phyloP scores from a whole-genome alignment of 176 grass and related monocot species.

The Elymus sibiricus region DNA sequence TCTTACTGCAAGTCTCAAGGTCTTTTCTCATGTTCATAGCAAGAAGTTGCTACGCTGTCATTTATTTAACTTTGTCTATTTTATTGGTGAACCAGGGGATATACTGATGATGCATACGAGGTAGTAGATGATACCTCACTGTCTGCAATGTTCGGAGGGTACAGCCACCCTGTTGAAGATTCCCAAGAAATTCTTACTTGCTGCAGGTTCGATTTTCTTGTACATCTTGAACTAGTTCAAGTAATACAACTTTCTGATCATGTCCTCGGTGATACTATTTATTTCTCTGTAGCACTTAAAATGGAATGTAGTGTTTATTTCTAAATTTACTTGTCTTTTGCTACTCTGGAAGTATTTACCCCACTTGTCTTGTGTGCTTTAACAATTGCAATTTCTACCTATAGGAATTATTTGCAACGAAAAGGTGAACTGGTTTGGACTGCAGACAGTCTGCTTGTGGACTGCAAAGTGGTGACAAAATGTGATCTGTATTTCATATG shows the following conservation, averaged over 20 bases:
- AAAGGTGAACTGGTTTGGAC: neutral
- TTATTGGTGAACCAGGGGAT: neutral
- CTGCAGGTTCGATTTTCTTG: neutral
- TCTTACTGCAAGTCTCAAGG: neutral
- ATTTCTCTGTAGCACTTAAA: neutral
- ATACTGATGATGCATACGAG: neutral
- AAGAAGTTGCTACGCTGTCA: neutral
- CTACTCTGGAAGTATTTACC: neutral
- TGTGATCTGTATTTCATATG: conserved; percentile 13
- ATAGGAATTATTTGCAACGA: neutral
- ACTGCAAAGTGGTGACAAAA: neutral
- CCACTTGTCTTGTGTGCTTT: neutral
- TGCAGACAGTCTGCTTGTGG: neutral
- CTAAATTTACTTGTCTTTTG: neutral
- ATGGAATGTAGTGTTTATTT: neutral
- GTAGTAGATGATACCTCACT: neutral
- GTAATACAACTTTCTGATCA: neutral
- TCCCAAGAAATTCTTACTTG: neutral
- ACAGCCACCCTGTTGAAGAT: neutral
- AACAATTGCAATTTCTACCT: neutral
- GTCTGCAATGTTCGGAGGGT: neutral
- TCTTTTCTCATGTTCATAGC: neutral
- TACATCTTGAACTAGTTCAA: neutral
- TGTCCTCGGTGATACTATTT: neutral
- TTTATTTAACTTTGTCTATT: neutral